Evolutionary conservation across 176 grass and related monocot species (phyloP).

Genomic region (Puya raimondii): DNA sequence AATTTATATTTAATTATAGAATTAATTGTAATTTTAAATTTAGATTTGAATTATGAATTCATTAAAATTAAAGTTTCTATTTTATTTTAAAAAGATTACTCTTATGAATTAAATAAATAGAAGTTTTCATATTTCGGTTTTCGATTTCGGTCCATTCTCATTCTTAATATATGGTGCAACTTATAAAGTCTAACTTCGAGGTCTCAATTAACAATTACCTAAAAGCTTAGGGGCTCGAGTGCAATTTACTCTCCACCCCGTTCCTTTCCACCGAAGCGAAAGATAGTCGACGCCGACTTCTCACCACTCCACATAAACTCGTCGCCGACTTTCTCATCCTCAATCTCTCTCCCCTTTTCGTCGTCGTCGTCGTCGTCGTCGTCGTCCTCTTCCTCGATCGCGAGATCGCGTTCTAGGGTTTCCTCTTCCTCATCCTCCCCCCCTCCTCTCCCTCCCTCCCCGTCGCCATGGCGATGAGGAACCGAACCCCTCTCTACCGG

Average conservation of each 20-base stretch:
- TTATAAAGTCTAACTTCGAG: too few relatives aligned
- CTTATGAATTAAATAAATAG: too few relatives aligned
- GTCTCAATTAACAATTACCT: too few relatives aligned
- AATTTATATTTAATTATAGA: too few relatives aligned
- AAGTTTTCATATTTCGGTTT: too few relatives aligned
- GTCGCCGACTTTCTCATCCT: neutral
- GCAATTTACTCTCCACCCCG: neutral
- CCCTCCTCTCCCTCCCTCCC: neutral
- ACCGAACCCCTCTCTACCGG: constrained; percentile 71
- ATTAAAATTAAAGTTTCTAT: too few relatives aligned
- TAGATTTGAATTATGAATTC: too few relatives aligned
- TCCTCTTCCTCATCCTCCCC: constrained; percentile 19
- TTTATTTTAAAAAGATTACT: too few relatives aligned
- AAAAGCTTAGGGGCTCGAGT: too few relatives aligned
- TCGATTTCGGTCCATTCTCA: too few relatives aligned
- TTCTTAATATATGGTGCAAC: too few relatives aligned
- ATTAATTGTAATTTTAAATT: too few relatives aligned
- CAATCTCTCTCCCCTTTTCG: neutral
- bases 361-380: constrained; percentile 9
- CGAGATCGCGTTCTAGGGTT: constrained; percentile 17
- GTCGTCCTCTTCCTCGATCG: constrained; percentile 19
- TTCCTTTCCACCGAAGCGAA: neutral
- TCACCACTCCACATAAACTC: neutral
- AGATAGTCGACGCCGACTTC: neutral
- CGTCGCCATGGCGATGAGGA: constrained; percentile 75